These are phyloP conservation scores for Candida verbasci DNA, from an alignment of 805 yeast species.

Conservation along the genomic window DNA sequence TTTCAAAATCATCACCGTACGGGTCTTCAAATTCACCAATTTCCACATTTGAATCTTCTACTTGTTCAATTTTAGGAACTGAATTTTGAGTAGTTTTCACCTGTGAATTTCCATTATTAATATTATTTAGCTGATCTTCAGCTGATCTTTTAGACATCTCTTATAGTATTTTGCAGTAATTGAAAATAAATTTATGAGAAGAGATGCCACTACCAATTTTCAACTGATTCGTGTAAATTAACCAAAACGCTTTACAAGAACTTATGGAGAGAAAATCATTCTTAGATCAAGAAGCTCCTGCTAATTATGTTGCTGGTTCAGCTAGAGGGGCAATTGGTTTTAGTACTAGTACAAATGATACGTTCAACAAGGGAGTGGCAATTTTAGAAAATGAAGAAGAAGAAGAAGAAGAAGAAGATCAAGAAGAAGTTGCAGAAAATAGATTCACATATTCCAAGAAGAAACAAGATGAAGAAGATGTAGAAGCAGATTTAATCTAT, in stretches of 20 bases:
- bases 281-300: slow-evolving; percentile 81
- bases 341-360: slow-evolving; percentile 69
- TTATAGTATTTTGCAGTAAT: slow-evolving; percentile 1
- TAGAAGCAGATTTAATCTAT: slow-evolving; percentile 74
- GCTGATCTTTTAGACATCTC: slow-evolving; percentile 53
- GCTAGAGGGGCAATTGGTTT: slow-evolving; percentile 97
- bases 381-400: slow-evolving; percentile 18
- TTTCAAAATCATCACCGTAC: slow-evolving; percentile 87
- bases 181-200: slow-evolving; percentile 1
- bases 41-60: slow-evolving; percentile 38
- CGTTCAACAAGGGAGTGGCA: slow-evolving; percentile 28
- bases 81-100: slow-evolving; percentile 33
- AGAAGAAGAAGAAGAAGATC: slow-evolving; percentile 28
- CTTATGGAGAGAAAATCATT: slow-evolving; percentile 56
- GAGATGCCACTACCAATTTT: slow-evolving; percentile 1
- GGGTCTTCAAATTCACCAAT: slow-evolving; percentile 88
- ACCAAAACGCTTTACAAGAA: no score
- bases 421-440: slow-evolving; percentile 18
- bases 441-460: slow-evolving; percentile 19
- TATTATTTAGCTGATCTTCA: slow-evolving; percentile 22
- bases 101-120: slow-evolving; percentile 20
- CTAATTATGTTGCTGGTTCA: slow-evolving; percentile 85
- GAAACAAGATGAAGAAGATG: slow-evolving; percentile 49
- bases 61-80: slow-evolving; percentile 31
- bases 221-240: no score